Conservation (phyloP, 257 asterid species). For the Thymus quinquecostatus region DNA sequence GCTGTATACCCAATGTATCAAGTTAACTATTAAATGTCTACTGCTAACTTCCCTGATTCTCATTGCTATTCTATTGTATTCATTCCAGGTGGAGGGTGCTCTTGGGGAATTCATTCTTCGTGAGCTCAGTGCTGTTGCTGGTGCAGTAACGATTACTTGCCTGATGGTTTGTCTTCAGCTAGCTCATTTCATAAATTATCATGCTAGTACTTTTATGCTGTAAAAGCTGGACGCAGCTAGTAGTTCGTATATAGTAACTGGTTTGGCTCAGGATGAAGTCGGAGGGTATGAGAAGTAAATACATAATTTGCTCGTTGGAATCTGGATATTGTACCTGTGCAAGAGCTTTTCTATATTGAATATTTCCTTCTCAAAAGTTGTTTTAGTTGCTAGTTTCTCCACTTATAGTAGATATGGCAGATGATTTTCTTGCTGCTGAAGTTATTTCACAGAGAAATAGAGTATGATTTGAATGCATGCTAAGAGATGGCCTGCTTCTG, state of each 20-base stretch:
- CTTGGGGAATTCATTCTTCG: constrained; percentile 66
- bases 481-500: neutral
- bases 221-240: neutral
- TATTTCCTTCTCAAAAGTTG: constrained; percentile 6
- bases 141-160: constrained; percentile 93
- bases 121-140: constrained; percentile 92
- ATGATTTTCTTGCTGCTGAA: neutral
- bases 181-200: constrained; percentile 27
- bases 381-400: neutral
- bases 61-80: constrained; percentile 19
- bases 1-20: neutral
- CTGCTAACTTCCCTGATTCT: constrained; percentile 28
- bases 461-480: neutral
- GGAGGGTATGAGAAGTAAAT: constrained; percentile 1
- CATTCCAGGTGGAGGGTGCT: constrained; percentile 70
- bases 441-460: neutral
- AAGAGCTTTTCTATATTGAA: neutral
- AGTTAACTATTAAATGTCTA: constrained; percentile 3
- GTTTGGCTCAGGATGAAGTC: constrained; percentile 2
- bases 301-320: constrained; percentile 2
- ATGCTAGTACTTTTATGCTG: constrained; percentile 1
- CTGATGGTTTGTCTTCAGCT: constrained; percentile 75
- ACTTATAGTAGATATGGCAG: neutral
- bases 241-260: constrained; percentile 5
- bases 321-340: neutral